Conservation (phyloP, 495 filamentous ascomycete species). For the Hypoxylon rickii region DNA sequence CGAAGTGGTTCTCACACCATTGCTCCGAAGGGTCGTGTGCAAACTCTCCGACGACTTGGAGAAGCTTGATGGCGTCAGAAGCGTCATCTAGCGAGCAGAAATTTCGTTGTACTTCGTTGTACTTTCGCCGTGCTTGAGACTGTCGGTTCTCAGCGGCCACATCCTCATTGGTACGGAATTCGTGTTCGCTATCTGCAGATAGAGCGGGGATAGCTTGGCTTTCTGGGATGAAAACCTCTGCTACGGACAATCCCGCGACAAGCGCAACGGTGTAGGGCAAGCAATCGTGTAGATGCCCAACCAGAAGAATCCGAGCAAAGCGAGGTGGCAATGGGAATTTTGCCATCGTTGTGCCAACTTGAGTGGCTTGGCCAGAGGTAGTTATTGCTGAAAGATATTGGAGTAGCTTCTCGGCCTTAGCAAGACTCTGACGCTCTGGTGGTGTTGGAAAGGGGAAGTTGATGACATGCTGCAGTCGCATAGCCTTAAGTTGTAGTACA, state of each 20-base stretch:
- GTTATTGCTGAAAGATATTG: constrained; percentile 72
- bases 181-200: constrained; percentile 46
- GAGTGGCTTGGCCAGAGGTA: constrained; percentile 72
- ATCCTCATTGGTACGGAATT: constrained; percentile 67
- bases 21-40: constrained; percentile 65
- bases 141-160: constrained; percentile 69
- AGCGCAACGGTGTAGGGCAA: constrained; percentile 86
- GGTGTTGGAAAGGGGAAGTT: constrained; percentile 99
- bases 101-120: constrained; percentile 73
- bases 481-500: constrained; percentile 92
- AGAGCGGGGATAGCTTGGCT: constrained; percentile 68
- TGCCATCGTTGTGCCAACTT: constrained; percentile 77
- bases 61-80: constrained; percentile 86
- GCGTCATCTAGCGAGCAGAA: constrained; percentile 81
- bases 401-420: constrained; percentile 84
- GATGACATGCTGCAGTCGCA: constrained; percentile 87
- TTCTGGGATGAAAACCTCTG: constrained; percentile 85
- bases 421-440: constrained; percentile 77
- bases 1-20: constrained; percentile 82
- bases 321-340: constrained; percentile 88
- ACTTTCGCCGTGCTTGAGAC: constrained; percentile 67
- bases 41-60: constrained; percentile 86
- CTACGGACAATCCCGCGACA: constrained; percentile 84
- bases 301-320: constrained; percentile 85
- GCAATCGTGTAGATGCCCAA: constrained; percentile 82